Percentiles rank a stretch among this genome's conserved stretches.
phyloP scores from a whole-genome alignment of 2,329 filamentous ascomycete species.

The Erysiphe pulchra region DNA sequence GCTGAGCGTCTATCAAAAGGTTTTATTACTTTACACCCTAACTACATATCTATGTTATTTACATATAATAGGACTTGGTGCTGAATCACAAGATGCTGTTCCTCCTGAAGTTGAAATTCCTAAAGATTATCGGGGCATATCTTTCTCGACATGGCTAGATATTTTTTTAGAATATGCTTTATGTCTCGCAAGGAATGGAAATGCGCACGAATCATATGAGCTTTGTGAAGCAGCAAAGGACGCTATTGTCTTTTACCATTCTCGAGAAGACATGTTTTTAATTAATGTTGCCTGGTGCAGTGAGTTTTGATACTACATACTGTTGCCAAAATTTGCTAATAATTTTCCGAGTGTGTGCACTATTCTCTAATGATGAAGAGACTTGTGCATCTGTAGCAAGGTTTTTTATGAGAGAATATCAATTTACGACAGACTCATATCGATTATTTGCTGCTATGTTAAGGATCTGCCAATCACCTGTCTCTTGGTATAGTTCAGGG shows the following conservation, averaged over 20 bases:
- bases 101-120: constrained; percentile 6
- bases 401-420: constrained; percentile 62
- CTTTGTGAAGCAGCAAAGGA: constrained; percentile 54
- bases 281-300: constrained; percentile 57
- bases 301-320: constrained; percentile 17
- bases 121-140: constrained; percentile 41
- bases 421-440: constrained; percentile 59
- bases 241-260: constrained; percentile 60
- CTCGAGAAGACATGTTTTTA: constrained; percentile 37
- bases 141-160: constrained; percentile 68
- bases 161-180: constrained; percentile 76
- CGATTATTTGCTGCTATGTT: constrained; percentile 62
- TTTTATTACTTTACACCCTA: constrained; percentile 2
- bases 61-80: constrained; percentile 9
- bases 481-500: constrained; percentile 53
- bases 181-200: constrained; percentile 39
- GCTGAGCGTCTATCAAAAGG: constrained; percentile 10
- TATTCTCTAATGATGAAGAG: constrained; percentile 58
- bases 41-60: constrained; percentile 1
- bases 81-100: constrained; percentile 4
- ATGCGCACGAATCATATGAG: constrained; percentile 49
- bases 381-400: constrained; percentile 47
- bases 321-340: constrained; percentile 1
- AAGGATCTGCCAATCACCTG: constrained; percentile 45
- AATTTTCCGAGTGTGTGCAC: constrained; percentile 38